Base-by-base conservation (phyloP, 305 asterid genomes). In the Solanum aculeatissimum region DNA sequence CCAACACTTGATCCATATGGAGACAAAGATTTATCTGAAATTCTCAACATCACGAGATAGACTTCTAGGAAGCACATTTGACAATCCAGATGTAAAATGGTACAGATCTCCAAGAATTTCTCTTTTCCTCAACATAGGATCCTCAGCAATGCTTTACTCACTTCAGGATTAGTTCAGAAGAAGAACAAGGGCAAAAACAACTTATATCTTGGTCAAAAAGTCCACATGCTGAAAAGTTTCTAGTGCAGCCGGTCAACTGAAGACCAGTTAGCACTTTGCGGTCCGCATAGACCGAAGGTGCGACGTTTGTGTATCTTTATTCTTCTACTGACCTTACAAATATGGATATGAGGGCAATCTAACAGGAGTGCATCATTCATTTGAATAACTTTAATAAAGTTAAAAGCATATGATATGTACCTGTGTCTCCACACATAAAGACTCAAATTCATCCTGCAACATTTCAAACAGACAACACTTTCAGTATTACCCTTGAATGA, bases 391-490 rank as follows among this genome's bases (percentile, higher is more conserved):
- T 54, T 27, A 65, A 32, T 11, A 74, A 80, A 35, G 43, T 79
- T 70, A 38, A 21, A 58, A 51, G 69, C 58, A 47, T 82, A 77
- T 29, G 51, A 77, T 80, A 80, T 63, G 72, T 88, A 93, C 97
- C 96, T 92, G 92, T 51, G 92, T 86, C 88, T 90, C 93, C 29
- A 88, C 84, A 51, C 93, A 84, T 84, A 90, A 35, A 1, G 94
- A 88, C 86, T 93, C 95, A 66, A 93, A 89, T 35, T 90, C 92
- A 84, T 92, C 94, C 98, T 94, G 97, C 91, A 85, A 77, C 68
- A 86, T 54, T 81, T 72, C 43, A 80, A 66, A 81, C 49, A 88
- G 78, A 77, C 49, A 45, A 43, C 29, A 75, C 86, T 40, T 29
- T 10, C 27, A 77, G 18, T 23, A 49, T 29, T 51, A n/a, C 70